These are phyloP conservation scores for Hymenoscyphus scutula DNA, from an alignment of 2,329 filamentous ascomycete genomes.

Conservation along the genomic window DNA sequence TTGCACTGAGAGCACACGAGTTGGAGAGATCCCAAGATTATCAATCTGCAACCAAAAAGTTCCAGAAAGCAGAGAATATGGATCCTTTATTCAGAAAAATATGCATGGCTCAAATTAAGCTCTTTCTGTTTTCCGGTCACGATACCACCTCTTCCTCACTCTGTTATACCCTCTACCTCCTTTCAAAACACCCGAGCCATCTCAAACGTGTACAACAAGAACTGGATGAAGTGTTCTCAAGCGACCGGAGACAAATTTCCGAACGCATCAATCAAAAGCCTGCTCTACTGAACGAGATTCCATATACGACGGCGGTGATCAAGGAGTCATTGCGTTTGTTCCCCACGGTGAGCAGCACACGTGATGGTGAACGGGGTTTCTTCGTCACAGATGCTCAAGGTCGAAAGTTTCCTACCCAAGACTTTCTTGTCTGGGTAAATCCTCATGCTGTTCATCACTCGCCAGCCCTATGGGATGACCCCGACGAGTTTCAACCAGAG, in stretches of 20 bases:
- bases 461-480: constrained; percentile 41
- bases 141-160: constrained; percentile 17
- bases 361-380: constrained; percentile 6
- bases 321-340: constrained; percentile 18
- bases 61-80: neutral
- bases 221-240: neutral
- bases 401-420: constrained; percentile 8
- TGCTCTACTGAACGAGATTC: constrained; percentile 16
- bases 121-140: constrained; percentile 19
- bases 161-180: constrained; percentile 15
- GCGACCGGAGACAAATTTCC: neutral
- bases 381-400: constrained; percentile 3
- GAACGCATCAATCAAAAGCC: constrained; percentile 10
- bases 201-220: constrained; percentile 5
- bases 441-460: constrained; percentile 36
- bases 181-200: constrained; percentile 13
- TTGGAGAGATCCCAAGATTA: neutral
- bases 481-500: constrained; percentile 45
- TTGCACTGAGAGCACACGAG: constrained; percentile 11
- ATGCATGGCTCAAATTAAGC: constrained; percentile 15
- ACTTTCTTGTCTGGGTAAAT: constrained; percentile 10
- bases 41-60: neutral
- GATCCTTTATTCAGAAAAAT: constrained; percentile 12
- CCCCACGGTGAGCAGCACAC: constrained; percentile 11
- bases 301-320: constrained; percentile 16